These are phyloP conservation scores for Tilletia indica DNA, from an alignment of 1,284 basidiomycete species.

Conservation along the genomic window DNA sequence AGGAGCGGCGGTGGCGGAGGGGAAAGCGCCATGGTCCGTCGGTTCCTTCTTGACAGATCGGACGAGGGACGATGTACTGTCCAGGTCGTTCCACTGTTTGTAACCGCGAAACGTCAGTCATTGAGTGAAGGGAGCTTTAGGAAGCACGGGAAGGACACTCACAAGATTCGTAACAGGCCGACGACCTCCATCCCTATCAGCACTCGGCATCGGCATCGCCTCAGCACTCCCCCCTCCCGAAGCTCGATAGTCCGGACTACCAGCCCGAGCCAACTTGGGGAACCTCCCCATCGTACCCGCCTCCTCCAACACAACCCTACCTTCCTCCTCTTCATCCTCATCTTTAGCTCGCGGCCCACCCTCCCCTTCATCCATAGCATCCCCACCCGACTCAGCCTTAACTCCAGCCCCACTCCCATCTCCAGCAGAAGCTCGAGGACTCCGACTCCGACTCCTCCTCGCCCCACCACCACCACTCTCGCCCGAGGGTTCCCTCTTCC, in stretches of 20 bases:
- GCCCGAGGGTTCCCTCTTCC: no score
- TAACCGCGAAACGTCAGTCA: not conserved
- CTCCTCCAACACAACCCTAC: not conserved
- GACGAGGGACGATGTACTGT: not conserved
- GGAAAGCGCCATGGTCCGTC: not conserved
- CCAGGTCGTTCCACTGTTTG: not conserved
- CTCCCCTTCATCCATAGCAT: not conserved
- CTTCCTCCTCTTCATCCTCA: not conserved
- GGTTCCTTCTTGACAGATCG: not conserved
- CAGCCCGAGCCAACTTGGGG: not conserved
- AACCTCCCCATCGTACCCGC: not conserved
- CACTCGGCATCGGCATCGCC: not conserved
- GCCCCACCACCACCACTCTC: no score
- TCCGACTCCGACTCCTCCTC: not conserved
- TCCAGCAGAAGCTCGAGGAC: not conserved
- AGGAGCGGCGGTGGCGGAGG: not conserved
- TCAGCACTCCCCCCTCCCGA: not conserved
- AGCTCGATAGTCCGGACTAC: not conserved
- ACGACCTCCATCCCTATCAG: not conserved
- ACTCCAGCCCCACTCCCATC: not conserved
- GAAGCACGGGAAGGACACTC: not conserved
- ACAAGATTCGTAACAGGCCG: not conserved
- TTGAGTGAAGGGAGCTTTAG: not conserved
- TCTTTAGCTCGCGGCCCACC: not conserved
- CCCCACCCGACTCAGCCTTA: not conserved